Conservation (phyloP, 1,284 basidiomycete genomes). For the Apiotrichum domesticum region DNA sequence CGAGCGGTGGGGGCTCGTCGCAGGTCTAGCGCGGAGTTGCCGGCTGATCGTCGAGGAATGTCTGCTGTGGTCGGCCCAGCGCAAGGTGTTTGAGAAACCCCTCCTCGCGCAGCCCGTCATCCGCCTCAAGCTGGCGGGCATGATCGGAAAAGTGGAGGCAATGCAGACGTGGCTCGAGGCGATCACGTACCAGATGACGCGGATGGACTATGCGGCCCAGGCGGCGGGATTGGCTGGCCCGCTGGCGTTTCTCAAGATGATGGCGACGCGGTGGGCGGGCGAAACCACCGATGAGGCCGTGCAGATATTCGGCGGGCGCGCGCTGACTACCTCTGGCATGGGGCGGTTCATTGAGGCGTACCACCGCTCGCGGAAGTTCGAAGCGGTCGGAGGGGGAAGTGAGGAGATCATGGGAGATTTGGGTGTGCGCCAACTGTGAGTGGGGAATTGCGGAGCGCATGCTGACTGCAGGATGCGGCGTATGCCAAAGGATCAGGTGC, state of each 20-base stretch:
- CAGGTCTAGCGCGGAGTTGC: slow-evolving; percentile 32
- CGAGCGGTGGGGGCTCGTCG: slow-evolving; percentile 44
- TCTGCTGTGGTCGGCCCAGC: slow-evolving; percentile 61
- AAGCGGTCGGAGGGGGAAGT: slow-evolving; percentile 57
- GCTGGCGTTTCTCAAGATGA: slow-evolving; percentile 56
- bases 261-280: slow-evolving; percentile 44
- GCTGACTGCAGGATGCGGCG: no score
- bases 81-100: slow-evolving; percentile 80
- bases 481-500: no score
- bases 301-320: slow-evolving; percentile 45
- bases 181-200: slow-evolving; percentile 84
- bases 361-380: slow-evolving; percentile 68
- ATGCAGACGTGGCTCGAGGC: slow-evolving; percentile 84
- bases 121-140: slow-evolving; percentile 62
- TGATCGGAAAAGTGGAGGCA: slow-evolving; percentile 78
- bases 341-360: slow-evolving; percentile 52
- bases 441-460: background rate
- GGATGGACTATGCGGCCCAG: slow-evolving; percentile 72
- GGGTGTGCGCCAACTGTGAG: slow-evolving; percentile 49
- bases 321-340: slow-evolving; percentile 45
- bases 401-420: slow-evolving; percentile 52
- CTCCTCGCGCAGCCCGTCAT: slow-evolving; percentile 76
- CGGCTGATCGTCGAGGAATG: slow-evolving; percentile 45
- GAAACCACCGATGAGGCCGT: slow-evolving; percentile 52
- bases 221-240: slow-evolving; percentile 46